phyloP scores from a whole-genome alignment of 1,284 basidiomycete species.

The Afroboletus lepidellus region DNA sequence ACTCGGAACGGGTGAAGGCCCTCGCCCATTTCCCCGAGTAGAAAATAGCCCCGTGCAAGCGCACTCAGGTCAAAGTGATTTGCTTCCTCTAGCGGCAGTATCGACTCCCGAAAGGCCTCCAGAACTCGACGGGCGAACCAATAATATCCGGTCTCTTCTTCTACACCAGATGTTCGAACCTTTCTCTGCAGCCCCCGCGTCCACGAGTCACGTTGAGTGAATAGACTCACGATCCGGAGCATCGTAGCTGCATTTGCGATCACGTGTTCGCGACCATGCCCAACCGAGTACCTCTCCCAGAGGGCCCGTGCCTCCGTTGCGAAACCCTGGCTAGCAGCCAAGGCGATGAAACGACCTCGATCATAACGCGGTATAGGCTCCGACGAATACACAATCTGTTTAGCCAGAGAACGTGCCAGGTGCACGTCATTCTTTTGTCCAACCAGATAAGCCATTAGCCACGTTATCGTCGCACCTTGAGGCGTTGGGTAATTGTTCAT shows the following conservation, averaged over 20 bases:
- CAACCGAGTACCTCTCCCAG: slow-evolving; percentile 55
- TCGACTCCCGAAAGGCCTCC: slow-evolving; percentile 39
- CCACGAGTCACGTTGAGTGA: slow-evolving; percentile 37
- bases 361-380: slow-evolving; percentile 42
- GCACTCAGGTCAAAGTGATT: slow-evolving; percentile 55
- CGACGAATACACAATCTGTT: slow-evolving; percentile 44
- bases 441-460: slow-evolving; percentile 50
- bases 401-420: slow-evolving; percentile 44
- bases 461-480: slow-evolving; percentile 41
- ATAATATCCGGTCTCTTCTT: slow-evolving; percentile 17
- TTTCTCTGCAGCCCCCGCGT: slow-evolving; percentile 8
- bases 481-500: slow-evolving; percentile 49
- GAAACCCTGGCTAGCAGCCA: slow-evolving; percentile 47
- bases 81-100: slow-evolving; percentile 48
- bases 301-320: slow-evolving; percentile 46
- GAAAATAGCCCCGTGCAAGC: slow-evolving; percentile 59
- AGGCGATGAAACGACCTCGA: slow-evolving; percentile 48
- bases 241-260: slow-evolving; percentile 46
- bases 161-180: neutral
- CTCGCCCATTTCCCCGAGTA: slow-evolving; percentile 48
- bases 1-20: slow-evolving; percentile 50
- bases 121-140: slow-evolving; percentile 49
- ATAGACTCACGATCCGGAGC: slow-evolving; percentile 58
- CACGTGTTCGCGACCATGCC: slow-evolving; percentile 42
- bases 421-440: slow-evolving; percentile 38